A percentile compares a stretch with the other conserved stretches of the same genome.
Evolutionary conservation across 1,284 basidiomycete genomes (phyloP).

Genomic region (Cryptococcus sp.): DNA sequence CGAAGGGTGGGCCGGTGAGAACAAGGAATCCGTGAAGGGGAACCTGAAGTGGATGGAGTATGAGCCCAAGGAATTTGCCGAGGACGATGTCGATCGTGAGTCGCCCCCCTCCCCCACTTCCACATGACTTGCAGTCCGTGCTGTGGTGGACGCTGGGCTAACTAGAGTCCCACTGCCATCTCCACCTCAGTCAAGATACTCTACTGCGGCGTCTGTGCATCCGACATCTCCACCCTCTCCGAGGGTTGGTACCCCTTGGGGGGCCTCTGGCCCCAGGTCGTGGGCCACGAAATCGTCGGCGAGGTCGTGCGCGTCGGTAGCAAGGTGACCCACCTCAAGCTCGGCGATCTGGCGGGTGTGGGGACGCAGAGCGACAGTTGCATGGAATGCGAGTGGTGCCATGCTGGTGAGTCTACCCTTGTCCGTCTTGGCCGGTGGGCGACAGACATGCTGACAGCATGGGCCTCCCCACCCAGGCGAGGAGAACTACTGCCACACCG

Average conservation of each 20-base stretch:
- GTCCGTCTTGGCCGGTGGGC: neutral
- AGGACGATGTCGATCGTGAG: constrained; percentile 49
- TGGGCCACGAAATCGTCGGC: constrained; percentile 56
- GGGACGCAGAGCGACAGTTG: constrained; percentile 54
- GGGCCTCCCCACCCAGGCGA: constrained; percentile 13
- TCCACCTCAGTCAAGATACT: constrained; percentile 19
- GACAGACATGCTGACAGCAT: constrained; percentile 51
- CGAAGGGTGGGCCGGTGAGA: constrained; percentile 44
- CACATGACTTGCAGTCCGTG: neutral
- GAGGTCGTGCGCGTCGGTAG: constrained; percentile 47
- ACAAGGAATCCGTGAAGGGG: constrained; percentile 42
- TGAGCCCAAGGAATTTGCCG: constrained; percentile 45
- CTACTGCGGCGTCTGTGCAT: constrained; percentile 40
- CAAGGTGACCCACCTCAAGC: constrained; percentile 51
- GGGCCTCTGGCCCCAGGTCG: constrained; percentile 26
- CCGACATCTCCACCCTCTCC: constrained; percentile 22
- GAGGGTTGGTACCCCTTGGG: constrained; percentile 22
- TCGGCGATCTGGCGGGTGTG: constrained; percentile 53
- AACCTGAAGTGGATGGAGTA: constrained; percentile 45
- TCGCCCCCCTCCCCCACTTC: neutral
- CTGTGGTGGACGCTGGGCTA: neutral
- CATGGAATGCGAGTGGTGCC: constrained; percentile 50
- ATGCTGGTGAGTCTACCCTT: constrained; percentile 42
- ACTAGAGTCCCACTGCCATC: constrained; percentile 25
- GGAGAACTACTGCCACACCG: constrained; percentile 51